Evolutionary conservation across 371 early-diverging fungal species (phyloP), one percentile per base, ranked within the genome.

Genomic region (Lichtheimia hyalospora): DNA sequence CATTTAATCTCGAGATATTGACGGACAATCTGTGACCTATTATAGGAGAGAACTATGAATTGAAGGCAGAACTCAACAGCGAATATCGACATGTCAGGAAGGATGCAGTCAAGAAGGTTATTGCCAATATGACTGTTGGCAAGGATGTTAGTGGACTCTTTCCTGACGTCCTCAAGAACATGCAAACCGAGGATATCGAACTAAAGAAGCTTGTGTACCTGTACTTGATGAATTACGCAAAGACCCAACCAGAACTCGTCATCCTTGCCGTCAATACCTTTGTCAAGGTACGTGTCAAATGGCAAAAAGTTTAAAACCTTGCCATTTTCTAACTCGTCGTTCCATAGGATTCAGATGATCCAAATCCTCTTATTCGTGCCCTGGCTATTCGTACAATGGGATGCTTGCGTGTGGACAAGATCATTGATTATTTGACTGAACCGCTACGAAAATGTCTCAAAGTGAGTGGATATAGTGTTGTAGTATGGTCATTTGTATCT

Each of bases 121-220:
- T 97, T 74, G 96, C 94, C 64, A 86, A 86, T 63, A 92, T 92
- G 92, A 93, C 93, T 0, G 89, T 93, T 15, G 93, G 93, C 64
- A 93, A 93, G 70, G 93, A 93, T 66, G 91, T 93, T 61, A 88
- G 89, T 61, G 83, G 87, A 3, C 70, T 93, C 43, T 93, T 91
- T 70, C 97, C 98, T 39, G 97, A 99, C 66, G 97, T 99, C 8
- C 84, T 99, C 27, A 96, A 96, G 83, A 96, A 96, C 83, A 99
- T 99, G 98, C 97, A 97, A 73, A 99, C 97, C 2, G 97, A 96
- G 60, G 98, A 97, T 74, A 71, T 99, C 58, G 81, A 78, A 67
- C 63, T 81, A 60, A 98, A 97, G 74, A 97, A 97, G 82, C 91
- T 97, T 87, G 95, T 97, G 23, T 92, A 94, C 66, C 76, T 94